Conservation (phyloP, 192 early-diverging fungal genomes). For the Coemansia sp. region DNA sequence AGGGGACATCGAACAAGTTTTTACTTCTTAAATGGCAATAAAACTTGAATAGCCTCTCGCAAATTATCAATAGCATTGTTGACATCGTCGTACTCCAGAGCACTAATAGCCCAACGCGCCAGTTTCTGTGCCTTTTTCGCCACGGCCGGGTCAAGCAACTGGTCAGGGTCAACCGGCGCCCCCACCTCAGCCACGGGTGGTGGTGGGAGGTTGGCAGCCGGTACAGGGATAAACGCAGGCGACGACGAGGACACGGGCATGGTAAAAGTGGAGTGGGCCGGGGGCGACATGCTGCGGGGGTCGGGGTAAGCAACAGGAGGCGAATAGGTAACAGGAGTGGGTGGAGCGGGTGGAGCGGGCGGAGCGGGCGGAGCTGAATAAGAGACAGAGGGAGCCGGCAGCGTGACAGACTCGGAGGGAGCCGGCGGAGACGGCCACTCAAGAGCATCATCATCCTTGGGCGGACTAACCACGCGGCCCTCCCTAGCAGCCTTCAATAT, state of each 20-base stretch:
- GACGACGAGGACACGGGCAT: background rate
- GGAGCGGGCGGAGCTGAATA: background rate
- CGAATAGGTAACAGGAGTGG: background rate
- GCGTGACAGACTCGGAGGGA: background rate
- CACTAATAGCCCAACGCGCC: constrained; percentile 89
- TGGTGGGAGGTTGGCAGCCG: constrained; percentile 23
- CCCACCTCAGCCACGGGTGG: background rate
- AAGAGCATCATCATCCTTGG: constrained; percentile 8
- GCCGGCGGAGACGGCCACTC: constrained; percentile 35
- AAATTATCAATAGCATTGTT: constrained; percentile 78
- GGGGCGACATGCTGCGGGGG: background rate
- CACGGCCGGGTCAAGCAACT: constrained; percentile 54
- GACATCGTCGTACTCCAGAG: constrained; percentile 93
- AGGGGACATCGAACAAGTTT: too few species aligned
- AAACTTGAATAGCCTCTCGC: constrained; percentile 60
- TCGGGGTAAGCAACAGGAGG: background rate
- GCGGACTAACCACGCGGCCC: constrained; percentile 62
- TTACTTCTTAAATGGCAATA: constrained; percentile 29
- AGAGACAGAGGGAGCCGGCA: background rate
- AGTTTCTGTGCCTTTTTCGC: constrained; percentile 78
- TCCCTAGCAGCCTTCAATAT: constrained; percentile 89
- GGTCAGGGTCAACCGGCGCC: background rate
- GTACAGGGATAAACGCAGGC: constrained; percentile 38
- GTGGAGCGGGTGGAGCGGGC: background rate
- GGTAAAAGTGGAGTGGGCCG: background rate